A percentile compares a stretch with the other conserved stretches of the same genome.
Evolutionary conservation across 2,329 filamentous ascomycete genomes (phyloP).

Genomic region (Cercospora zeina): DNA sequence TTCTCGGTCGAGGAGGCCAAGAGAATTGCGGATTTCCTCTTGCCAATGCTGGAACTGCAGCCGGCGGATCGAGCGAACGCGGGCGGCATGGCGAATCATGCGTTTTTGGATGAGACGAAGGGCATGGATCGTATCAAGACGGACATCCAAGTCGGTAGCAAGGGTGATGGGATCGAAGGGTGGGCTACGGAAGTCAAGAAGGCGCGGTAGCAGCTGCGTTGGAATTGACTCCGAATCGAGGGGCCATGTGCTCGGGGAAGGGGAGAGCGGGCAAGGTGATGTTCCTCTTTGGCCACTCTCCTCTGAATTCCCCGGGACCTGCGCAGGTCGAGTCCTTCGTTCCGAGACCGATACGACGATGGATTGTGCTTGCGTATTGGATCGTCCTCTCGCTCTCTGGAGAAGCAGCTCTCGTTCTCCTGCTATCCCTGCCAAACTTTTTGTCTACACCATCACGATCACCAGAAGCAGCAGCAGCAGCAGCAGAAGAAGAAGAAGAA

Average conservation of each 20-base stretch:
- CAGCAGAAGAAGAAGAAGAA: background rate
- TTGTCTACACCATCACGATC: background rate
- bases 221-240: background rate
- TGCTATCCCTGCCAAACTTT: background rate
- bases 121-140: conserved; percentile 83
- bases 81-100: conserved; percentile 86
- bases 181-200: conserved; percentile 85
- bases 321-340: background rate
- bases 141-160: conserved; percentile 73
- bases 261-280: conserved; percentile 12
- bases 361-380: background rate
- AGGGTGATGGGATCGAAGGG: conserved; percentile 89
- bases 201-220: conserved; percentile 58
- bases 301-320: background rate
- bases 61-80: conserved; percentile 91
- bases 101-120: conserved; percentile 78
- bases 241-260: background rate
- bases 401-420: background rate
- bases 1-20: conserved; percentile 81
- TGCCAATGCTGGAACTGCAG: conserved; percentile 85
- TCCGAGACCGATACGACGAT: background rate
- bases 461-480: conserved; percentile 1
- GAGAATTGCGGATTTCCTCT: conserved; percentile 76
- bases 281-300: conserved; percentile 11
- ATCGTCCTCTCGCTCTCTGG: background rate